Evolutionary conservation across 352 stramenopile genomes (phyloP).

Genomic region (Vaucheria bursata): DNA sequence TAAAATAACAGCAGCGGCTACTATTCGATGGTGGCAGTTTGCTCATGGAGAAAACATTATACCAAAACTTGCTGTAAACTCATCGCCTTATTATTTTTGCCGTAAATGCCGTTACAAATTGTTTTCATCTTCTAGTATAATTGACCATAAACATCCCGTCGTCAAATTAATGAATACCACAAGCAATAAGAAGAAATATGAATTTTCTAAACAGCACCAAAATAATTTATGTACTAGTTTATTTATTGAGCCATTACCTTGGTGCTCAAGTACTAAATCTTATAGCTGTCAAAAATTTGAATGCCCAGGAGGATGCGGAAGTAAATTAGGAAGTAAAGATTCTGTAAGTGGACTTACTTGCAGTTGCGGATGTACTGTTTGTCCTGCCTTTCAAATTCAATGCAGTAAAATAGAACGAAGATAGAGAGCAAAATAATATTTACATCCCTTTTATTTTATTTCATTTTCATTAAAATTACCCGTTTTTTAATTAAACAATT

Average conservation of each 20-base stretch:
- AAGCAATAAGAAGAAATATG: not conserved
- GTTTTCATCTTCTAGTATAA: not conserved
- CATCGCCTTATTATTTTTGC: not conserved
- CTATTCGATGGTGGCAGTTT: not conserved
- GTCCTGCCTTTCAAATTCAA: not conserved
- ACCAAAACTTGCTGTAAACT: not conserved
- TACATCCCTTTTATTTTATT: too few species aligned
- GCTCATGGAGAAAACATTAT: not conserved
- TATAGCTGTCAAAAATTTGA: not conserved
- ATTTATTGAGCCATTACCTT: not conserved
- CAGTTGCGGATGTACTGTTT: not conserved
- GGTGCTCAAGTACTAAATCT: not conserved
- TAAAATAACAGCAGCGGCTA: not conserved
- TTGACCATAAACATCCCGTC: not conserved
- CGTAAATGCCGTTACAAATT: not conserved
- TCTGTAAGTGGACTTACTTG: not conserved
- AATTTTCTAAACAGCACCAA: not conserved
- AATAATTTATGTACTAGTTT: not conserved
- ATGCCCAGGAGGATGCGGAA: not conserved
- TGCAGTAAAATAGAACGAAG: not conserved
- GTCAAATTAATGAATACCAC: not conserved
- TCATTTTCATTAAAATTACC: too few species aligned
- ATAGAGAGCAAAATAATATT: too few species aligned
- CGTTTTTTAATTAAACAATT: too few species aligned
- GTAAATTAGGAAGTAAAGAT: not conserved